Percentiles rank a stretch among this genome's conserved stretches.
Evolutionary conservation across 139 green algal species (phyloP).

Genomic region (Haematococcus lacustris): DNA sequence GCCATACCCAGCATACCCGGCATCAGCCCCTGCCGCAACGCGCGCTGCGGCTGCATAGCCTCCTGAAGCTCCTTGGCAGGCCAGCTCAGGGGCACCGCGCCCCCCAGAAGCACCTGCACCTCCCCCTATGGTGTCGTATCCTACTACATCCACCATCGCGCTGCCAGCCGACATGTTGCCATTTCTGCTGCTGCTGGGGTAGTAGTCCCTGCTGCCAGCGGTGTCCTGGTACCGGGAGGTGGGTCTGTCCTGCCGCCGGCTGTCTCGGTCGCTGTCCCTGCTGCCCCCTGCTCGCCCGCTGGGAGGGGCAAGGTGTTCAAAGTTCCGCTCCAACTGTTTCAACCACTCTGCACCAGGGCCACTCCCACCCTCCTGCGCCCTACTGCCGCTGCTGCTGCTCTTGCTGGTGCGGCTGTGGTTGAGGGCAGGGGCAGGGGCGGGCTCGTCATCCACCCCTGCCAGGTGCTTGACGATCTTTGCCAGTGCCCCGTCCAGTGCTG

Average conservation of each 20-base stretch:
- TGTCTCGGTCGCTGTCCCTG: no score
- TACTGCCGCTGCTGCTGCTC: background rate
- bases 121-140: slow-evolving; percentile 31
- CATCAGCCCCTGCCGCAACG: background rate
- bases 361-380: slow-evolving; percentile 3
- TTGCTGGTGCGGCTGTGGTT: background rate
- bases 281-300: background rate
- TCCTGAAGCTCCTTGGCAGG: no score
- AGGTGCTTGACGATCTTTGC: slow-evolving; percentile 53
- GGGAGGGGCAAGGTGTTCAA: slow-evolving; percentile 8
- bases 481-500: slow-evolving; percentile 57
- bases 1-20: background rate
- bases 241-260: no score
- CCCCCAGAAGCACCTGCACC: slow-evolving; percentile 8
- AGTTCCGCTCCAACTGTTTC: slow-evolving; percentile 23
- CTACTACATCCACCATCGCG: slow-evolving; percentile 63
- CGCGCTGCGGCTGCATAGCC: slow-evolving; percentile 3
- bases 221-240: no score
- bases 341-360: slow-evolving; percentile 15
- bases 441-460: slow-evolving; percentile 61
- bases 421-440: background rate
- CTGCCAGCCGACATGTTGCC: slow-evolving; percentile 11
- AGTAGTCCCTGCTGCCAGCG: background rate
- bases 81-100: no score
- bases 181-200: background rate